Conservation (phyloP, 768 basidiomycete species). For the Calocera viscosa region DNA sequence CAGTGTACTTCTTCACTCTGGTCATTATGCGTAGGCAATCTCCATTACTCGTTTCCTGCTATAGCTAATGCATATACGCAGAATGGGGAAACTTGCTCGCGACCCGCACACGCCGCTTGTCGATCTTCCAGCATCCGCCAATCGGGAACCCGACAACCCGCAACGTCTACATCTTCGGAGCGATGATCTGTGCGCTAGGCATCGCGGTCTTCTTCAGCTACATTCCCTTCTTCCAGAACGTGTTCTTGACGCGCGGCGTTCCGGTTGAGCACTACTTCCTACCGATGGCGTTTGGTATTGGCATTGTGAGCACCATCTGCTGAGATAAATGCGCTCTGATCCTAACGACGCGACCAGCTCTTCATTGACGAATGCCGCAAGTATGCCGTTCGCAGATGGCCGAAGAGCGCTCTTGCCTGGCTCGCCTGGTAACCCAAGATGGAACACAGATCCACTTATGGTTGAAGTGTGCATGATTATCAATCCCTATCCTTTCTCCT, state of each 20-base stretch:
- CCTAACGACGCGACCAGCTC: no score
- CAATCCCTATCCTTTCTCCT: neutral
- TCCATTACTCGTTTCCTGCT: neutral
- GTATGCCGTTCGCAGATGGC: conserved; percentile 23
- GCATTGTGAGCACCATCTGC: conserved; percentile 13
- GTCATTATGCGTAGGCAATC: conserved; percentile 36
- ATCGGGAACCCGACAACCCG: conserved; percentile 17
- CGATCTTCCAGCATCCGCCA: conserved; percentile 46
- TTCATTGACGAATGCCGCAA: conserved; percentile 28
- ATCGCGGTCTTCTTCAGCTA: conserved; percentile 34
- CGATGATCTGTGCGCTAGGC: conserved; percentile 34
- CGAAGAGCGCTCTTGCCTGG: conserved; percentile 23
- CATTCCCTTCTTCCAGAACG: conserved; percentile 35
- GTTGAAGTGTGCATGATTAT: neutral
- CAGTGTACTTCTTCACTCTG: conserved; percentile 40
- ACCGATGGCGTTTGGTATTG: conserved; percentile 35
- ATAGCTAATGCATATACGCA: neutral
- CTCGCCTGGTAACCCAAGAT: conserved; percentile 25
- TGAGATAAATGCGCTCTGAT: no score
- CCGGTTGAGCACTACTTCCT: conserved; percentile 39
- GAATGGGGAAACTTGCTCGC: conserved; percentile 36
- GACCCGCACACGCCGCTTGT: conserved; percentile 42
- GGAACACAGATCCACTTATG: neutral
- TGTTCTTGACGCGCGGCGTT: conserved; percentile 41
- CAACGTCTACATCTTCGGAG: conserved; percentile 38